These are phyloP conservation scores for Staphylotrichum tortipilum DNA, from an alignment of 495 filamentous ascomycete genomes.

Conservation along the genomic window DNA sequence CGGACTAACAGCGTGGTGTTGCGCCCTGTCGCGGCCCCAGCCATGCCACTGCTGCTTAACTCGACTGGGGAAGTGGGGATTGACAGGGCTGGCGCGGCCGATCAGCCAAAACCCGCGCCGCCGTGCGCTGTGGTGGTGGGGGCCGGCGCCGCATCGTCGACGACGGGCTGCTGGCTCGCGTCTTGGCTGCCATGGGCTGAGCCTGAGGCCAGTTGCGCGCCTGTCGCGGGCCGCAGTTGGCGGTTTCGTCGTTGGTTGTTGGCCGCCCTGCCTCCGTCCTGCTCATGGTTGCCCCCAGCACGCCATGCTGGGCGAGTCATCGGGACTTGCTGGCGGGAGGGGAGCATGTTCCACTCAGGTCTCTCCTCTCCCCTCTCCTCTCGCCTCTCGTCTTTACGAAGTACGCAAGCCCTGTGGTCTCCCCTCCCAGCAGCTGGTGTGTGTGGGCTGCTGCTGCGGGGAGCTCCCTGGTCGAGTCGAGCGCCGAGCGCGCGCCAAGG, in stretches of 20 bases:
- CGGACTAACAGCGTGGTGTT: constrained; percentile 2
- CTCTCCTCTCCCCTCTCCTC: too few relatives aligned
- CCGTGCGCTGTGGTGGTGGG: not conserved
- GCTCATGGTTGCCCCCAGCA: too few relatives aligned
- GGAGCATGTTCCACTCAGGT: too few relatives aligned
- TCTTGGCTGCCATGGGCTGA: not conserved
- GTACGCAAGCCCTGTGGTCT: too few relatives aligned
- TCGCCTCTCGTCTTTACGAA: too few relatives aligned
- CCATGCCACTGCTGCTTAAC: not conserved
- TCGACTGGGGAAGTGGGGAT: constrained; percentile 7
- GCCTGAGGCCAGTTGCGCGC: not conserved
- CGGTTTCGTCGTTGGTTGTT: too few relatives aligned
- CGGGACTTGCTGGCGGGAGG: too few relatives aligned
- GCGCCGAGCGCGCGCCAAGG: not conserved
- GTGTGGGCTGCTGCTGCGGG: too few relatives aligned
- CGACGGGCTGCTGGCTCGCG: not conserved
- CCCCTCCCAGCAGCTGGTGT: not conserved
- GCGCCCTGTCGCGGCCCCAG: too few relatives aligned
- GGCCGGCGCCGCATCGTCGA: not conserved
- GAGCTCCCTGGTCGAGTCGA: not conserved
- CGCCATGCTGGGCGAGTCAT: too few relatives aligned
- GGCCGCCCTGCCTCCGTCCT: too few relatives aligned
- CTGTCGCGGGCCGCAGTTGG: not conserved
- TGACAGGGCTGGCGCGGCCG: constrained; percentile 5
- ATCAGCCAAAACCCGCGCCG: not conserved